Evolutionary conservation across 1,284 basidiomycete species (phyloP), one percentile per base, ranked within the genome.

Genomic region (Agroathelia rolfsii): DNA sequence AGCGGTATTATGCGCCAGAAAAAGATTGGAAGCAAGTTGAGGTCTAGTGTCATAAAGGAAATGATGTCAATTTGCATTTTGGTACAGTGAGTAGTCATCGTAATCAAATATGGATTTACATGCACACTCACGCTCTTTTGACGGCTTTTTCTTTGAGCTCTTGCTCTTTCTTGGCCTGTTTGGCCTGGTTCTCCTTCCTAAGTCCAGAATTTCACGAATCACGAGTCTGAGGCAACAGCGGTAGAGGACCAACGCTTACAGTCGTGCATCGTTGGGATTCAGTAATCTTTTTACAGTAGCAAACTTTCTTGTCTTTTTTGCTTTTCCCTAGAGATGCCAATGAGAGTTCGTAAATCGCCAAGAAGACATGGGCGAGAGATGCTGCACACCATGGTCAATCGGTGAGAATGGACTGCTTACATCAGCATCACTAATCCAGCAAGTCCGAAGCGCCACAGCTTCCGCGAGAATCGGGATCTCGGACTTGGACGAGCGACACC

Each of bases 231-330:
- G 32, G 6, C 30, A 18, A 27, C 17, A 11, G 12, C 25, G 24
- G n/a, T 26, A 18, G 13, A 24, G 14, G 10, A 34, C 20, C n/a
- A 26, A 42, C 13, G 62, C 88, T 47, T 55, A 95, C 89, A 99
- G 58, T 46, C 95, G 70, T 40, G 86, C 85, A 56, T 98, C 95
- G 48, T 83, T 89, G 0, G 95, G 93, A 52, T 92, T 94, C 43
- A 98, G 64, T 69, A 98, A 73, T 10, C 94, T 84, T 62, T 99
- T 99, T 28, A 95, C 90, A 5, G 80, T 65, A 3, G 90, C 93
- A 56, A 96, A 96, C 58, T 96, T 96, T 56, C 90, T 74, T 1
- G 90, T 93, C 57, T 89, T 92, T 56, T 89, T 90, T 31, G 87
- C 87, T 61, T 82, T 93, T n/a, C 79, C 87, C 93, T 92, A 40